Evolutionary conservation across 129 eudicot genomes (phyloP).

Genomic region (carrot (Daucus carota)): DNA sequence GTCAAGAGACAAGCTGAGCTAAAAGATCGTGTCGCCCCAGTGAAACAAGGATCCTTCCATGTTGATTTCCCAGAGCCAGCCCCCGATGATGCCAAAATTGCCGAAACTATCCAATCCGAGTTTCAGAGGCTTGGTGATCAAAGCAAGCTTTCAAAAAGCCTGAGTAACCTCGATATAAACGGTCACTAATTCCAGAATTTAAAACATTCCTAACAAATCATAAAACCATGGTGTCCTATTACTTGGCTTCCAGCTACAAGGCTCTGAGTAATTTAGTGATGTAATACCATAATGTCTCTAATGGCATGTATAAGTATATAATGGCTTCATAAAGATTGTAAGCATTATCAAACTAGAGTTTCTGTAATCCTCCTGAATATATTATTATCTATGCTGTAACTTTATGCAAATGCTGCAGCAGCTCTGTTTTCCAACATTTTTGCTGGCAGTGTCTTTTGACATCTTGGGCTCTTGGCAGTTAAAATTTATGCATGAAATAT

Average conservation of each 20-base stretch:
- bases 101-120: constrained; percentile 65
- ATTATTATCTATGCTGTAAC: background rate
- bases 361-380: background rate
- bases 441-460: background rate
- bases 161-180: constrained; percentile 23
- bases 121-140: constrained; percentile 53
- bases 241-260: constrained; percentile 2
- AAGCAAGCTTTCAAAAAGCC: constrained; percentile 37
- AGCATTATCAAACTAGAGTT: background rate
- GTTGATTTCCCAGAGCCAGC: constrained; percentile 77
- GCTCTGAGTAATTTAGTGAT: constrained; percentile 7
- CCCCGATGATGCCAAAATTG: constrained; percentile 54
- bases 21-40: constrained; percentile 29
- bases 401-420: background rate
- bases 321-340: background rate
- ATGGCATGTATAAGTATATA: constrained; percentile 8
- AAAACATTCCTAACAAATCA: constrained; percentile 6
- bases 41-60: constrained; percentile 72
- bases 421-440: constrained; percentile 1
- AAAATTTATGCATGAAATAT: background rate
- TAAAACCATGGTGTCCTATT: background rate
- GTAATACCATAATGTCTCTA: background rate
- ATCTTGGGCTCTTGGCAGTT: background rate
- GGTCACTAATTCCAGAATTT: constrained; percentile 11
- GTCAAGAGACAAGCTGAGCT: constrained; percentile 55